phyloP scores from a whole-genome alignment of 2,329 filamentous ascomycete species.

The Escovopsis sp. region DNA sequence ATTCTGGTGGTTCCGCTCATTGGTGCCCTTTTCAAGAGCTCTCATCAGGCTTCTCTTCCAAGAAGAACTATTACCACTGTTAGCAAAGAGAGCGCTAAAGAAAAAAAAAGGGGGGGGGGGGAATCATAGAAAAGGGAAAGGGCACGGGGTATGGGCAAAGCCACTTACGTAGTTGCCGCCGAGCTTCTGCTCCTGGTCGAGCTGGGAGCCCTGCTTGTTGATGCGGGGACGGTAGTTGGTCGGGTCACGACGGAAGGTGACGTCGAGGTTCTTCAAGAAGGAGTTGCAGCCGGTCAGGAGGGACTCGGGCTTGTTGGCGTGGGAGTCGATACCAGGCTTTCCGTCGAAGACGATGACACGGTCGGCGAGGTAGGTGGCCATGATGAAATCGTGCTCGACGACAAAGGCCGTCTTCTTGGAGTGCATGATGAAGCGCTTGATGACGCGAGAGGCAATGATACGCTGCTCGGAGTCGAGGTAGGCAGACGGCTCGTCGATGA shows the following conservation, averaged over 20 bases:
- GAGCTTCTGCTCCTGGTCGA: slow-evolving; percentile 95
- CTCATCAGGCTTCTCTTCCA: slow-evolving; percentile 56
- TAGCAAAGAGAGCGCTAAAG: slow-evolving; percentile 9
- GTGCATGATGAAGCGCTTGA: slow-evolving; percentile 99
- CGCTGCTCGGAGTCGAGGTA: slow-evolving; percentile 99
- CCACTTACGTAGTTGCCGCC: slow-evolving; percentile 72
- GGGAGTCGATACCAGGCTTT: slow-evolving; percentile 73
- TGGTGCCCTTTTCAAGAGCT: slow-evolving; percentile 43
- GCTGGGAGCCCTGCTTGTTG: slow-evolving; percentile 91
- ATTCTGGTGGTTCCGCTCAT: slow-evolving; percentile 17
- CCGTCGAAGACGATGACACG: slow-evolving; percentile 98
- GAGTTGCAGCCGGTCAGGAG: slow-evolving; percentile 90
- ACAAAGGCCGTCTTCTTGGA: slow-evolving; percentile 98
- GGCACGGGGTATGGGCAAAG: not conserved
- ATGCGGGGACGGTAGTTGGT: slow-evolving; percentile 94
- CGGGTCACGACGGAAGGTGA: slow-evolving; percentile 96
- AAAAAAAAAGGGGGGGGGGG: not conserved
- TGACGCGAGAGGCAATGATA: slow-evolving; percentile 92
- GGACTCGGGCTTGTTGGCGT: slow-evolving; percentile 80
- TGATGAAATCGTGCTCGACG: slow-evolving; percentile 99
- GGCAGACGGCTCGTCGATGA: slow-evolving; percentile 94
- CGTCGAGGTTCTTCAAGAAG: slow-evolving; percentile 92
- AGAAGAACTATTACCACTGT: slow-evolving; percentile 56
- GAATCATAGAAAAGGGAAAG: not conserved
- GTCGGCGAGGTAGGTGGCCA: slow-evolving; percentile 66